phyloP scores from a whole-genome alignment of 441 rosid species.

The Raphanus hybrid region DNA sequence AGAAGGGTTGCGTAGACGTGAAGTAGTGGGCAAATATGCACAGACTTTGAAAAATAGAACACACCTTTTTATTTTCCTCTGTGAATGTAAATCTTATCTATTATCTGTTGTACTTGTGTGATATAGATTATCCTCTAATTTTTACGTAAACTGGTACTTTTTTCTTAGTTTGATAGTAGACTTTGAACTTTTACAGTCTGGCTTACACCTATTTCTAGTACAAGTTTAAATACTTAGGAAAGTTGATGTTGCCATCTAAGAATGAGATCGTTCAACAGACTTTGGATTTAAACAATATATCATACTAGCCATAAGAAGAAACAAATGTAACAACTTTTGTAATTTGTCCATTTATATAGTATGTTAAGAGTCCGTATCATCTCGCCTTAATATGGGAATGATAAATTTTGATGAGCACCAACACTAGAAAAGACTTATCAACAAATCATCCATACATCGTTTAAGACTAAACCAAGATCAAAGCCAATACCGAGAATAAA shows the following conservation, averaged over 20 bases:
- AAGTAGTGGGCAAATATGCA: conserved; percentile 39
- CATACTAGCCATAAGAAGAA: not conserved
- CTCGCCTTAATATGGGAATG: not conserved
- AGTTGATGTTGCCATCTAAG: not conserved
- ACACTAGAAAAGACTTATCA: not conserved
- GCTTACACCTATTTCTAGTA: not conserved
- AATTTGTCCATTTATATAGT: not conserved
- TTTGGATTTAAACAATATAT: not conserved
- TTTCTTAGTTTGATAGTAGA: not conserved
- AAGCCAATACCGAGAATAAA: not conserved
- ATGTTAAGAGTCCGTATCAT: conserved; percentile 1
- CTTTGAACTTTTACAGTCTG: not conserved
- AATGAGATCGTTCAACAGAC: not conserved
- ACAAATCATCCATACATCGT: not conserved
- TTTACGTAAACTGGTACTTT: not conserved
- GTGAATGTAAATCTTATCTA: conserved; percentile 3
- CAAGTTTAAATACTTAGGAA: not conserved
- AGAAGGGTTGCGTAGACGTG: conserved; percentile 44
- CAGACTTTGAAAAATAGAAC: conserved; percentile 29
- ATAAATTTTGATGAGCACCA: not conserved
- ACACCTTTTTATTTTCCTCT: conserved; percentile 6
- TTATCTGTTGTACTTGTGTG: conserved; percentile 16
- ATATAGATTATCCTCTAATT: conserved; percentile 1
- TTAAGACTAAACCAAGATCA: not conserved
- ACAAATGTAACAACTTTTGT: conserved; percentile 7